Percentiles rank a stretch among this genome's conserved stretches.
These are phyloP conservation scores for Lentinula edodes DNA, from an alignment of 768 basidiomycete species.

Conservation along the genomic window DNA sequence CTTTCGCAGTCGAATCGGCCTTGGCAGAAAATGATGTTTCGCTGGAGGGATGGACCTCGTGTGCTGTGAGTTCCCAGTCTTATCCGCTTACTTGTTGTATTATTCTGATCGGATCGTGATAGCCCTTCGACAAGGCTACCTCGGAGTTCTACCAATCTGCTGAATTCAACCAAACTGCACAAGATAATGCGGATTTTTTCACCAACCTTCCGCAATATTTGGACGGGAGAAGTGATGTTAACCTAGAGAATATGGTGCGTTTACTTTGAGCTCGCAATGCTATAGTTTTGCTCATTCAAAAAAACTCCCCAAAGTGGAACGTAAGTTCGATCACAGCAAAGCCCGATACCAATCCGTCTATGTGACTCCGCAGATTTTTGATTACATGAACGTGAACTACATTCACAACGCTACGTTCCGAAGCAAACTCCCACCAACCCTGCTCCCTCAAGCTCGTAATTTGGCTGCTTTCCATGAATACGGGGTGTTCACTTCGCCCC, in stretches of 20 bases:
- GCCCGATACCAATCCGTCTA: not conserved
- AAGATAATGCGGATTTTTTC: conserved; percentile 44
- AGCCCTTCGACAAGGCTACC: conserved; percentile 47
- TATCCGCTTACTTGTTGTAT: not conserved
- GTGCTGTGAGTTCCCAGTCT: conserved; percentile 35
- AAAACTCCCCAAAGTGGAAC: conserved; percentile 26
- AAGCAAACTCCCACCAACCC: conserved; percentile 37
- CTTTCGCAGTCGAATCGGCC: conserved; percentile 50
- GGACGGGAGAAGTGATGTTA: conserved; percentile 42
- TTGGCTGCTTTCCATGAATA: conserved; percentile 75
- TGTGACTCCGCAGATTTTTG: conserved; percentile 42
- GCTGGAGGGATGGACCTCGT: conserved; percentile 62
- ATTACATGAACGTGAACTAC: conserved; percentile 68
- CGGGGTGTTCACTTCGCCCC: conserved; percentile 51
- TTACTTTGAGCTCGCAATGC: not conserved
- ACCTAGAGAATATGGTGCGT: conserved; percentile 55
- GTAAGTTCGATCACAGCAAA: conserved; percentile 16
- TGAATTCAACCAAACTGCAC: conserved; percentile 39
- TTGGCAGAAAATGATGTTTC: conserved; percentile 57
- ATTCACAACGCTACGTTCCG: conserved; percentile 61
- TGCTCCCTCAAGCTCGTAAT: conserved; percentile 47
- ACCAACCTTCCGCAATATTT: conserved; percentile 43
- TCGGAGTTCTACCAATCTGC: conserved; percentile 49
- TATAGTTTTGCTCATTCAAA: not conserved
- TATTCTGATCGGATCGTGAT: not conserved